A percentile compares a stretch with the other conserved stretches of the same genome.
Evolutionary conservation across 768 basidiomycete genomes (phyloP).

Genomic region (Xerocomus spinulosus): DNA sequence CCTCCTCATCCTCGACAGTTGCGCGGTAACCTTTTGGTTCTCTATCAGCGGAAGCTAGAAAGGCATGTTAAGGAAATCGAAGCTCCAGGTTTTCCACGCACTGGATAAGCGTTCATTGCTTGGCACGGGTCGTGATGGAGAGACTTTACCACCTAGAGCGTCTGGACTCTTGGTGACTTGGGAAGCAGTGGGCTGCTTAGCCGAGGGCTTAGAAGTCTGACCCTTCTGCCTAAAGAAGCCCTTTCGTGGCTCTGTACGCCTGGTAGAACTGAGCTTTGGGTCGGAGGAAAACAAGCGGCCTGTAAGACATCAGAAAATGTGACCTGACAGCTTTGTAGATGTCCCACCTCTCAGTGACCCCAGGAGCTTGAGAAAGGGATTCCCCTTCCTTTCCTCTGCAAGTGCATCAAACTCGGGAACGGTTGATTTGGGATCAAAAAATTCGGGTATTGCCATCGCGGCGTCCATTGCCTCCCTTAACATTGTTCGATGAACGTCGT

Average conservation of each 20-base stretch:
- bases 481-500: slow-evolving; percentile 58
- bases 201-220: slow-evolving; percentile 8
- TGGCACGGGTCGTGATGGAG: slow-evolving; percentile 3
- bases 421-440: slow-evolving; percentile 46
- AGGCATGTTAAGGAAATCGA: neutral
- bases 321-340: neutral
- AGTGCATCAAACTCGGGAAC: slow-evolving; percentile 43
- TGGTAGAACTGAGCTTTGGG: slow-evolving; percentile 40
- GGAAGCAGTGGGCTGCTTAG: slow-evolving; percentile 6
- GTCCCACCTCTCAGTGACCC: slow-evolving; percentile 64
- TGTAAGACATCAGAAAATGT: slow-evolving; percentile 23
- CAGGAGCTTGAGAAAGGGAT: slow-evolving; percentile 75
- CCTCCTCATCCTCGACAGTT: slow-evolving; percentile 71
- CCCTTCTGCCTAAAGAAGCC: slow-evolving; percentile 21
- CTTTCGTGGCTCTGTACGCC: slow-evolving; percentile 32
- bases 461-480: slow-evolving; percentile 71
- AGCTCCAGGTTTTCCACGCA: neutral
- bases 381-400: slow-evolving; percentile 54
- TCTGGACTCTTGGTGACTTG: slow-evolving; percentile 7
- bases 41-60: slow-evolving; percentile 16
- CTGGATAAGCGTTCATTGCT: slow-evolving; percentile 13
- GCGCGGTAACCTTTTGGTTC: slow-evolving; percentile 36
- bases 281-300: slow-evolving; percentile 61
- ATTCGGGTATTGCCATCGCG: slow-evolving; percentile 52
- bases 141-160: slow-evolving; percentile 9